phyloP scores from a whole-genome alignment of 768 basidiomycete genomes.

The Tephrocybe sp. region DNA sequence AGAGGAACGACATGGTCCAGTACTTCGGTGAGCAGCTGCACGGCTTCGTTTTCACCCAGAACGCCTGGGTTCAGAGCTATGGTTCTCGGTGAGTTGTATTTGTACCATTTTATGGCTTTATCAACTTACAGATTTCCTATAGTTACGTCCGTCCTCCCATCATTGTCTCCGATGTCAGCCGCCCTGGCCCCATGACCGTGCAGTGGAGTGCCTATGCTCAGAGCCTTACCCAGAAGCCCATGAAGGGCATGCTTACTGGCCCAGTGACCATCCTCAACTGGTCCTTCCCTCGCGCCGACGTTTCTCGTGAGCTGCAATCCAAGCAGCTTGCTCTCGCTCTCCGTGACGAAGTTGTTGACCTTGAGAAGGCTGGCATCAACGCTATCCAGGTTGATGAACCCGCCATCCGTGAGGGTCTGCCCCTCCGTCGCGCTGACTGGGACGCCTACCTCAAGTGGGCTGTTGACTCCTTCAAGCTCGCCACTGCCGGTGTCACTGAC shows the following conservation, averaged over 20 bases:
- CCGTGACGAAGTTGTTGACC: constrained; percentile 96
- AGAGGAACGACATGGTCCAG: constrained; percentile 99
- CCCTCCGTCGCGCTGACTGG: constrained; percentile 96
- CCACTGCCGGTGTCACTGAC: constrained; percentile 94
- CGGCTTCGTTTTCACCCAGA: constrained; percentile 98
- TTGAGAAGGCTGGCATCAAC: constrained; percentile 93
- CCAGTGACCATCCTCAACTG: constrained; percentile 99
- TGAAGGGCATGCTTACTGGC: constrained; percentile 99
- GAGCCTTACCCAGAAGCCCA: constrained; percentile 87
- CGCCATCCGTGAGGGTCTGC: constrained; percentile 98
- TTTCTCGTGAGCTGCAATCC: constrained; percentile 94
- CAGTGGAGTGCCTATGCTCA: constrained; percentile 97
- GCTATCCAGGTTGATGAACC: constrained; percentile 99
- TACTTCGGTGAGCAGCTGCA: constrained; percentile 97
- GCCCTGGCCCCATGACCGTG: constrained; percentile 91
- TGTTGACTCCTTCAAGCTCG: constrained; percentile 97
- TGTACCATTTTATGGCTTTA: background rate
- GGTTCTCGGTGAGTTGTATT: constrained; percentile 78
- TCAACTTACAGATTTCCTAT: constrained; percentile 6
- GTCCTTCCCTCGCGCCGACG: constrained; percentile 99
- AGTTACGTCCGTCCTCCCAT: constrained; percentile 98
- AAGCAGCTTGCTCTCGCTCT: constrained; percentile 98
- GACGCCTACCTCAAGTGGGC: constrained; percentile 96
- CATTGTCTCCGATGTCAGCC: constrained; percentile 96
- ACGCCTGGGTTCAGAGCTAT: constrained; percentile 99